Base-by-base conservation (phyloP, 768 basidiomycete species). In the Symmetrospora coprosmae region DNA sequence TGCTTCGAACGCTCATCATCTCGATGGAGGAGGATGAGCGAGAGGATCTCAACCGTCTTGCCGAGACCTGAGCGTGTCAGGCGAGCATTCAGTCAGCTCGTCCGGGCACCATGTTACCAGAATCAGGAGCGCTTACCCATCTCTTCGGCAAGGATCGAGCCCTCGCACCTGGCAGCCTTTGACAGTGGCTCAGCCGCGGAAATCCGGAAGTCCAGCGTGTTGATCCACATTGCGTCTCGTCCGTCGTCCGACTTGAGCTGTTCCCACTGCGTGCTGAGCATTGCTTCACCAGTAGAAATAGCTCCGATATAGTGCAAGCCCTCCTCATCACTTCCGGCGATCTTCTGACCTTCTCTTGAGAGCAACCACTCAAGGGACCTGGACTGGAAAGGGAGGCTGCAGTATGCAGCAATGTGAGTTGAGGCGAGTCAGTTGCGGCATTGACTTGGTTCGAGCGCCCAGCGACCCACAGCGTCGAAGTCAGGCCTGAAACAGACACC, bases 1-100 rank as follows among this genome's bases (percentile, higher is more conserved):
- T 64, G 65, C 13, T 43, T 11, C 53, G 31, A 38, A 11, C 69
- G 55, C 16, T 55, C 31, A 4, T 33, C 40, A 33, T 66, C 51
- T 13, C 23, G 39, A 37, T 68, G 65, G 1, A 72, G 68, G 1
- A 74, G 60, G 4, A 73, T 66, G 7, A 74, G 62, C 19, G 70
- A 66, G 30, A 76, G 70, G n/a, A 72, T 68, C 56, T 74, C 73
- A 9, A 75, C 66, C 4, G 75, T 75, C 62, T 75, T 76, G 17
- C 75, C 75, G 33, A 75, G 71, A 38, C 73, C 73, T 46, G 43
- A 16, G n/a, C n/a, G n/a, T n/a, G n/a, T n/a, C n/a, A n/a, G n/a
- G 61, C 11, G 17, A 34, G 11, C 19, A 28, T 27, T 63, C n/a
- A 65, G 48, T 43, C 25, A 37, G 34, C 7, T 14, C 13, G 27